Conservation (phyloP, 495 filamentous ascomycete species). For the Daldinia bambusicola region DNA sequence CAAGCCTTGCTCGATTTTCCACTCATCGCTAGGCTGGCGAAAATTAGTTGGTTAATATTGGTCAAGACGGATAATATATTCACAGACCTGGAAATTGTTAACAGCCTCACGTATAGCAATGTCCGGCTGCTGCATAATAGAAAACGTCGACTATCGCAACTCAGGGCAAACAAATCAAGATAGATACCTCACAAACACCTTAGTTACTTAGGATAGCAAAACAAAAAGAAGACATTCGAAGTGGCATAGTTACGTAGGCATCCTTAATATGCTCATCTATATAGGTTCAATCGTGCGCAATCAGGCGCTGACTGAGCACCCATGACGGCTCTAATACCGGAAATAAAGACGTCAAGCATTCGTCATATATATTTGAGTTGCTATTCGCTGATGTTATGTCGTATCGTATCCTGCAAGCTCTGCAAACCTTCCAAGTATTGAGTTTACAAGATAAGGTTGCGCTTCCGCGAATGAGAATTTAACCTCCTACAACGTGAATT, state of each 20-base stretch:
- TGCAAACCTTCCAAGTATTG: neutral
- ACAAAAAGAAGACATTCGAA: neutral
- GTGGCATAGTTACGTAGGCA: neutral
- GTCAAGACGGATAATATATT: neutral
- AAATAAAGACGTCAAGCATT: neutral
- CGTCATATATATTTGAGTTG: neutral
- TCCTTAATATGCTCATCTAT: neutral
- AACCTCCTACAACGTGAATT: neutral
- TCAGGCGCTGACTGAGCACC: constrained; percentile 5
- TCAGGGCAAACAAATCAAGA: neutral
- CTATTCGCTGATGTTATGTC: neutral
- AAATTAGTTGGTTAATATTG: constrained; percentile 22
- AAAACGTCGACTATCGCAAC: neutral
- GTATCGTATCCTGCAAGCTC: neutral
- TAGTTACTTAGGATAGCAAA: too few relatives aligned
- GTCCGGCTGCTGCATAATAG: constrained; percentile 40
- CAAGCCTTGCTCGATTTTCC: constrained; percentile 65
- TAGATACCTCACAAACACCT: neutral
- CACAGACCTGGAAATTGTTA: constrained; percentile 33
- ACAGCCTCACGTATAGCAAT: constrained; percentile 32
- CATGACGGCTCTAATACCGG: neutral
- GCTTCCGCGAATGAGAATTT: neutral
- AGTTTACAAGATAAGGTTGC: neutral
- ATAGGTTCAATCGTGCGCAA: neutral
- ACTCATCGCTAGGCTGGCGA: constrained; percentile 60